A percentile compares a stretch with the other conserved stretches of the same genome.
Conservation (phyloP, 257 asterid species). For the Scutellaria barbata region DNA sequence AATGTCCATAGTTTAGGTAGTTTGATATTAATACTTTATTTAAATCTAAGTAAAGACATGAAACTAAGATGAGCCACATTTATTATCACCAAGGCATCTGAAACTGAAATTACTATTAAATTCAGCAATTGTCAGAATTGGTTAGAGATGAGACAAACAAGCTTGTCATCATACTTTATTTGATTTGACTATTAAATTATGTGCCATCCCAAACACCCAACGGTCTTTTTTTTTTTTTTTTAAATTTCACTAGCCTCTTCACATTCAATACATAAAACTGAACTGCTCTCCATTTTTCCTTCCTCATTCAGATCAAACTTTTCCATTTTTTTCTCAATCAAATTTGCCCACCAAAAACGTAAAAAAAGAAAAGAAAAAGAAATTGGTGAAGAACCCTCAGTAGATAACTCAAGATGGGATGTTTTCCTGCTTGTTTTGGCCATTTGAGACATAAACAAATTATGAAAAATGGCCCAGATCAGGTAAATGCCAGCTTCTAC, state of each 20-base stretch:
- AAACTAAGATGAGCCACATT: too few relatives aligned
- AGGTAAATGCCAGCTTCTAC: neutral
- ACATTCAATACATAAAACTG: neutral
- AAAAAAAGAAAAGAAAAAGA: neutral
- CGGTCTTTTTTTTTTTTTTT: constrained; percentile 52
- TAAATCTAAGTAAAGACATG: too few relatives aligned
- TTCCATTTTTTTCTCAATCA: neutral
- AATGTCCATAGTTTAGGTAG: too few relatives aligned
- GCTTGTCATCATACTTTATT: neutral
- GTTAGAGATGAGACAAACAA: neutral
- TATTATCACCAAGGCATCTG: too few relatives aligned
- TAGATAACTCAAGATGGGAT: constrained; percentile 42
- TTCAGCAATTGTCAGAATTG: constrained; percentile 4
- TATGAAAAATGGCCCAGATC: constrained; percentile 30
- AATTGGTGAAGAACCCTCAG: constrained; percentile 16
- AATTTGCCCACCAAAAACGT: neutral
- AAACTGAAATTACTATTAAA: neutral
- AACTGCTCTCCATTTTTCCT: neutral
- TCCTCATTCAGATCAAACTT: neutral
- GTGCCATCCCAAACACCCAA: constrained; percentile 36
- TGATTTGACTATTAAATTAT: constrained; percentile 23
- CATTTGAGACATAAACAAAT: constrained; percentile 33
- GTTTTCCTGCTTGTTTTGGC: constrained; percentile 49
- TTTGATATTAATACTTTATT: too few relatives aligned
- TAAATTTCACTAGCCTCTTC: constrained; percentile 14